Evolutionary conservation across 1,284 basidiomycete species (phyloP).

Genomic region (Sporisorium iseilematis-ciliati): DNA sequence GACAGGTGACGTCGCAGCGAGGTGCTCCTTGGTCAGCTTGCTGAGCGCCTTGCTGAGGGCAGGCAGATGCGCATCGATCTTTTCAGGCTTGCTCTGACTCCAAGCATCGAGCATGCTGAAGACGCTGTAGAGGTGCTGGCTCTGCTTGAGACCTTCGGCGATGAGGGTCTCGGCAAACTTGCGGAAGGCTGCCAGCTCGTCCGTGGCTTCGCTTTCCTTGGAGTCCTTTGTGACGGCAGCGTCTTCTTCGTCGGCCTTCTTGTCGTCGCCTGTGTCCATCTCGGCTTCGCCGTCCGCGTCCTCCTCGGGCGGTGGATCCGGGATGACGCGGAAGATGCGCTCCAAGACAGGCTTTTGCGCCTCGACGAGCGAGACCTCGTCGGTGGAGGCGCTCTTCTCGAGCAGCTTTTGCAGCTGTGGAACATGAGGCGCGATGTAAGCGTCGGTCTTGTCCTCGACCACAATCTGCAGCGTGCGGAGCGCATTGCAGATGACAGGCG

Average conservation of each 20-base stretch:
- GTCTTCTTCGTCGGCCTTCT: constrained; percentile 78
- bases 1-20: constrained; percentile 72
- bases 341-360: constrained; percentile 77
- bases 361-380: constrained; percentile 58
- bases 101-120: constrained; percentile 90
- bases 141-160: constrained; percentile 82
- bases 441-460: constrained; percentile 82
- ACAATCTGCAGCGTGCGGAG: constrained; percentile 92
- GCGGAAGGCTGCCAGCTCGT: constrained; percentile 81
- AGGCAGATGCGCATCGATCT: constrained; percentile 82
- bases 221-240: constrained; percentile 23
- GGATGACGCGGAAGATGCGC: constrained; percentile 84
- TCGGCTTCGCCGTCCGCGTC: constrained; percentile 57
- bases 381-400: constrained; percentile 69
- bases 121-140: constrained; percentile 80
- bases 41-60: constrained; percentile 86
- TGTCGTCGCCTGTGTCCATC: constrained; percentile 74
- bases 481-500: constrained; percentile 82
- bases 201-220: constrained; percentile 37
- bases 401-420: constrained; percentile 87
- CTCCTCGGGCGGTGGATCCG: constrained; percentile 70
- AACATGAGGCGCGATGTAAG: constrained; percentile 85
- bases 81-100: constrained; percentile 84
- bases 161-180: constrained; percentile 81
- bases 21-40: constrained; percentile 89